Evolutionary conservation across 2,329 filamentous ascomycete genomes (phyloP).

Genomic region (Metarhizium robertsii): DNA sequence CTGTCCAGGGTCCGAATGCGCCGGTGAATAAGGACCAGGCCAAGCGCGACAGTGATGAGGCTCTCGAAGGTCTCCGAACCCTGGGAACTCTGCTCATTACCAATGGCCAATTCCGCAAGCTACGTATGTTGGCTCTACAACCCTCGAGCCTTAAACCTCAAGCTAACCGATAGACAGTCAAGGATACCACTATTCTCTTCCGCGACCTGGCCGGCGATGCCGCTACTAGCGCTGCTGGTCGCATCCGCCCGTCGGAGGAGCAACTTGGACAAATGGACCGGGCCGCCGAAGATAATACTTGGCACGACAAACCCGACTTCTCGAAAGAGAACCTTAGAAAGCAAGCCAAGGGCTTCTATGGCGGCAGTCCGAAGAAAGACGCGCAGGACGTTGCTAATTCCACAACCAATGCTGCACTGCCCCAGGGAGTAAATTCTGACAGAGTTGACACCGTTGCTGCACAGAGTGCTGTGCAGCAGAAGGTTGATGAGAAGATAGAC

Average conservation of each 20-base stretch:
- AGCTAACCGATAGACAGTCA: slow-evolving; percentile 37
- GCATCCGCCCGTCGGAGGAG: slow-evolving; percentile 70
- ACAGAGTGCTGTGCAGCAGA: slow-evolving; percentile 28
- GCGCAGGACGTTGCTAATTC: slow-evolving; percentile 49
- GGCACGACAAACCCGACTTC: slow-evolving; percentile 79
- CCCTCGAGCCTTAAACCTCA: not conserved
- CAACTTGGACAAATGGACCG: slow-evolving; percentile 66
- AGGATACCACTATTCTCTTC: slow-evolving; percentile 69
- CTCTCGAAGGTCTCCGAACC: slow-evolving; percentile 75
- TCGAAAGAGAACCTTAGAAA: slow-evolving; percentile 60
- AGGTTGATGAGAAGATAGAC: slow-evolving; percentile 52
- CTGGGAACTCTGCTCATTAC: slow-evolving; percentile 84
- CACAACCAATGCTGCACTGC: slow-evolving; percentile 43
- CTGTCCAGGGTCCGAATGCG: slow-evolving; percentile 50
- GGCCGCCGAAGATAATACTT: slow-evolving; percentile 85
- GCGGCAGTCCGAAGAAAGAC: slow-evolving; percentile 46
- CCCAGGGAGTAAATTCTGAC: slow-evolving; percentile 35
- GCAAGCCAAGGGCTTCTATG: slow-evolving; percentile 55
- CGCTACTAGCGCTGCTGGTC: slow-evolving; percentile 66
- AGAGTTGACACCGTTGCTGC: slow-evolving; percentile 37
- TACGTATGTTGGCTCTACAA: slow-evolving; percentile 43
- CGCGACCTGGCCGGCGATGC: slow-evolving; percentile 90
- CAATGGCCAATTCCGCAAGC: slow-evolving; percentile 92
- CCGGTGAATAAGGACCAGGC: slow-evolving; percentile 69
- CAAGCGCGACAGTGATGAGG: slow-evolving; percentile 75